Base-by-base conservation (phyloP, 495 filamentous ascomycete species). In the Podospora australis region DNA sequence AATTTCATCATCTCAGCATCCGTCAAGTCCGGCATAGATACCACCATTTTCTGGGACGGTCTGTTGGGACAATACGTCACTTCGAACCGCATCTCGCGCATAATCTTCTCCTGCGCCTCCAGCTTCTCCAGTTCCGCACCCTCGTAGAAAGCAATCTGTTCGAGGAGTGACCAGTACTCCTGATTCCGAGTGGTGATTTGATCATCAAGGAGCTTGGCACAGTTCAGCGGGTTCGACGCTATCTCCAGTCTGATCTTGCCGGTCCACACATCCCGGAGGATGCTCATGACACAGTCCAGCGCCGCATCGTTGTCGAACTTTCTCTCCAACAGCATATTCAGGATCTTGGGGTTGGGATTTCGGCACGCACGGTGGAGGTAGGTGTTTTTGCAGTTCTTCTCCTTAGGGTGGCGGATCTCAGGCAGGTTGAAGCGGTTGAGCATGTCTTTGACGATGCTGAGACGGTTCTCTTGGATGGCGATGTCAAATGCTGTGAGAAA, bases 401-500 rank as follows among this genome's bases (percentile, higher is more conserved):
- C n/a, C n/a, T n/a, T n/a, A n/a, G n/a, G n/a, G 2, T 44, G 41
- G 7, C 47, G 45, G 14, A 54, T 55, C 1, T 50, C 44, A 1
- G 59, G 58, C 11, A 57, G 34, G 8, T 40, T 46, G 39, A 21
- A 61, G 41, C 49, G 58, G 6, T 44, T 46, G 16, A 61, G 42
- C 28, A 61, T 61, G 17, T 55, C 52, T 19, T 47, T 34, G 29
- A 60, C 22, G 38, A 60, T 60, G 10, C 10, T 35, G 19, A 44
- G 39, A 28, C 54, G 48, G 29, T 46, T 49, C 14, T 57, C 54
- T 30, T 52, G 51, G 35, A 61, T 55, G 43, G 58, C 58, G 22
- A 61, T 21, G 46, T 61, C 58, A 17, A 61, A 61, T 2, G 58
- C 48, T 13, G 54, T 57, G 4, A 50, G 49, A 23, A 50, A 53